Percentiles rank a stretch among this genome's conserved stretches.
Conservation (phyloP, 2,329 filamentous ascomycete genomes). For the Sordariomycetes sp. region DNA sequence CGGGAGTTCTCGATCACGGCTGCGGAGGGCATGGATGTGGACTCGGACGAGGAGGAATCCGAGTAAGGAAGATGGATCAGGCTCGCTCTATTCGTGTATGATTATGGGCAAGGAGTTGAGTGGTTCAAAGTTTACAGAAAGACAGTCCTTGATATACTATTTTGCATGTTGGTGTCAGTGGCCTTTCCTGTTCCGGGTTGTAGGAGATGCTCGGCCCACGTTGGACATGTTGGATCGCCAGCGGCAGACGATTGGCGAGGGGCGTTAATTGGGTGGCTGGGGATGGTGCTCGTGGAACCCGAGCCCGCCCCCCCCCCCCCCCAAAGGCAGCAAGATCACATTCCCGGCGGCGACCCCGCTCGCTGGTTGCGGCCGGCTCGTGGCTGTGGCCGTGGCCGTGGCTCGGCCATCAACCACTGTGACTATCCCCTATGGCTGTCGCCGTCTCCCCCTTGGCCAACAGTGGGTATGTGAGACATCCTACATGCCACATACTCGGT, state of each 20-base stretch:
- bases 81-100: neutral
- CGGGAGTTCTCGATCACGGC: constrained; percentile 77
- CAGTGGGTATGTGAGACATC: too few relatives aligned
- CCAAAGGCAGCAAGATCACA: neutral
- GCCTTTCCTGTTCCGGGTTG: neutral
- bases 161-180: neutral
- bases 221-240: neutral
- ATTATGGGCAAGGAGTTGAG: neutral
- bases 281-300: neutral
- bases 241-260: neutral
- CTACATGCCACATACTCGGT: neutral
- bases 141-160: neutral
- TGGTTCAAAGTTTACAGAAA: neutral
- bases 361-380: neutral
- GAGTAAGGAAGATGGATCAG: neutral
- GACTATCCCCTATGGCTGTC: too few relatives aligned
- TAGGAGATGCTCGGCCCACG: neutral
- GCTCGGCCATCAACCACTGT: too few relatives aligned
- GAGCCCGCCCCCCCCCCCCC: neutral
- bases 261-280: neutral
- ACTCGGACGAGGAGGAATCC: constrained; percentile 63
- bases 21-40: constrained; percentile 90
- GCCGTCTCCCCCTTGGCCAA: too few relatives aligned
- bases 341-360: neutral
- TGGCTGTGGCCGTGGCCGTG: too few relatives aligned